These are phyloP conservation scores for Athelia sp. DNA, from an alignment of 1,284 basidiomycete species.

Conservation along the genomic window DNA sequence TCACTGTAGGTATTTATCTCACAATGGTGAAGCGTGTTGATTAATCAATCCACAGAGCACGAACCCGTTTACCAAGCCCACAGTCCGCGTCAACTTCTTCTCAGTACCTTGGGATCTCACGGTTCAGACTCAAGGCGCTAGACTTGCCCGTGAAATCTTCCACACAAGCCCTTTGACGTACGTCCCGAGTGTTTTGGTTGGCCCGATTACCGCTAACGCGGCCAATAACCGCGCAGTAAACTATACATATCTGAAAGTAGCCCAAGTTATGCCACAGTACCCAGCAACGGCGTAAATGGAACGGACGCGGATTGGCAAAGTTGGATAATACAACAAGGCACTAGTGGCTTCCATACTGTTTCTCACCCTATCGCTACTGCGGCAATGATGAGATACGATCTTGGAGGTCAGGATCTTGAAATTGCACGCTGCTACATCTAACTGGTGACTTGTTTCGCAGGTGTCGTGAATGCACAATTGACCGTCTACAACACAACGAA, in stretches of 20 bases:
- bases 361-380: constrained; percentile 57
- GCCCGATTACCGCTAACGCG: too few species aligned
- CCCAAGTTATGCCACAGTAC: constrained; percentile 35
- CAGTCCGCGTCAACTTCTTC: constrained; percentile 46
- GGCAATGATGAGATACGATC: constrained; percentile 52
- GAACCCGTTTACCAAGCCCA: constrained; percentile 40
- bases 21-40: background rate
- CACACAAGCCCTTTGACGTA: constrained; percentile 35
- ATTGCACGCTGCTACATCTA: background rate
- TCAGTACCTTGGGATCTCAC: constrained; percentile 40
- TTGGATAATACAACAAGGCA: constrained; percentile 32
- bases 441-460: constrained; percentile 13
- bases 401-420: constrained; percentile 40
- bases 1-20: constrained; percentile 28
- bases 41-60: constrained; percentile 24
- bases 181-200: too few species aligned
- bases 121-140: constrained; percentile 42
- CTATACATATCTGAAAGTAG: constrained; percentile 32
- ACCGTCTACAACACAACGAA: constrained; percentile 47
- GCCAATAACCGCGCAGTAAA: constrained; percentile 10
- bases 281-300: constrained; percentile 35
- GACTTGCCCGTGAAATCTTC: constrained; percentile 40
- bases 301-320: constrained; percentile 37
- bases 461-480: constrained; percentile 37
- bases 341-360: constrained; percentile 33